Base-by-base conservation (phyloP, 352 stramenopile genomes). In the Phytophthora parvispora region DNA sequence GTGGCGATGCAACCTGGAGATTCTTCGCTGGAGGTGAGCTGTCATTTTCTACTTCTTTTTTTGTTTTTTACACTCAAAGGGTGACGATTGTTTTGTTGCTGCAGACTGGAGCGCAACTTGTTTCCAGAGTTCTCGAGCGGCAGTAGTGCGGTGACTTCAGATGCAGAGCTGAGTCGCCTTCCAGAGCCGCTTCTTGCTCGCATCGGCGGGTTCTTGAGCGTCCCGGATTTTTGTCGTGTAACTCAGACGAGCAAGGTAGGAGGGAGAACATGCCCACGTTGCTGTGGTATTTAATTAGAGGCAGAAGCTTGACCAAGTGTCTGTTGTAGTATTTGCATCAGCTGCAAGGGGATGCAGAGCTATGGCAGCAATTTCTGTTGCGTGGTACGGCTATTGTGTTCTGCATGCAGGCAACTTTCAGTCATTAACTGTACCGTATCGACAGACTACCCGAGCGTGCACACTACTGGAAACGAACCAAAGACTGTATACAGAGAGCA, bases 91-190 rank as follows among this genome's bases (percentile, higher is more conserved):
- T 28, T 27, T 28, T 28, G 20, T 2, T 51, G 24, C 29, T 6
- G 27, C 24, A 85, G 77, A 47, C 64, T 88, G 36, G 64, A 83
- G 63, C 80, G 78, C 47, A 86, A 75, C 40, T 64, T 86, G 25
- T 80, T 85, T 42, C 22, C 75, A 9, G 65, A 75, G 38, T 80
- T 86, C 32, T 62, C 64, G 24, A 40, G 38, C 18, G 43, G 45
- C 3, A n/a, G 22, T 7, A 59, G 47, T 13, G 6, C 56, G 1
- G 54, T 60, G n/a, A 20, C 67, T 20, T 76, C 77, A 12, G 69
- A 60, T 47, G 80, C 80, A 47, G 80, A 88, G 48, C 63, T 88
- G 18, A 80, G 69, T 60, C 67, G 74, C 4, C 72, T 88, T 4
- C 67, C 77, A 9, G 72, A 81, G 25, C 27, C 70, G 4, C 62